These are phyloP conservation scores for Penicillium paxilli DNA, from an alignment of 495 filamentous ascomycete genomes.

Conservation along the genomic window DNA sequence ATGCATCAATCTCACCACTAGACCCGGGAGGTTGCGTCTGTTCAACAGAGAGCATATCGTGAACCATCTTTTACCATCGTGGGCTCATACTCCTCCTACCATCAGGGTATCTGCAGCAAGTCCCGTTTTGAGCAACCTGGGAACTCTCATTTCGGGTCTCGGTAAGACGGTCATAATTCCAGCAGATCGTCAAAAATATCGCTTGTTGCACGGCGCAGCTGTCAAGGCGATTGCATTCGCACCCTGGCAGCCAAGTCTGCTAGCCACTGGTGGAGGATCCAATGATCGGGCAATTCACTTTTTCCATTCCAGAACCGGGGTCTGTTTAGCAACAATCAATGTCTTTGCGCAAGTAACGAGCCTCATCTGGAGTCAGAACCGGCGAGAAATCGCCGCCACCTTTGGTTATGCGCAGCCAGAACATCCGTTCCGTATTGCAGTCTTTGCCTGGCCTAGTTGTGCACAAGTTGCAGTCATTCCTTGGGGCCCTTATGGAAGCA, in stretches of 20 bases:
- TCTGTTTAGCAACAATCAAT: conserved; percentile 85
- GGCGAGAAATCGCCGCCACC: conserved; percentile 86
- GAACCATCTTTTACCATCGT: conserved; percentile 30
- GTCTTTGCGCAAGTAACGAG: conserved; percentile 92
- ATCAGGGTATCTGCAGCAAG: conserved; percentile 17
- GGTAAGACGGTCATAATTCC: conserved; percentile 32
- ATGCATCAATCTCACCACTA: conserved; percentile 13
- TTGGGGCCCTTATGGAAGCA: conserved; percentile 80
- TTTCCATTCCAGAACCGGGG: conserved; percentile 83
- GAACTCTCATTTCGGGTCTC: conserved; percentile 30
- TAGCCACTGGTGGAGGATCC: conserved; percentile 90
- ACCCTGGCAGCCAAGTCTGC: conserved; percentile 83
- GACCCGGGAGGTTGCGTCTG: conserved; percentile 14
- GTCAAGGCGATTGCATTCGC: conserved; percentile 98
- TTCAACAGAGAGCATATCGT: conserved; percentile 24
- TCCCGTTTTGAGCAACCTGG: conserved; percentile 27
- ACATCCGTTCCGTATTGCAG: conserved; percentile 85
- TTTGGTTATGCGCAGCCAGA: conserved; percentile 97
- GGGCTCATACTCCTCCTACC: conserved; percentile 22
- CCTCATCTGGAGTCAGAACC: conserved; percentile 84
- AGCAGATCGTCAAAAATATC: conserved; percentile 63
- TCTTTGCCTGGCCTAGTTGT: conserved; percentile 95
- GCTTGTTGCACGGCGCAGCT: conserved; percentile 78
- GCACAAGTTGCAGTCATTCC: conserved; percentile 85
- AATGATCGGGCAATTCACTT: conserved; percentile 97